phyloP scores from a whole-genome alignment of 208 protist genomes.

The Novymonas esmeraldas region DNA sequence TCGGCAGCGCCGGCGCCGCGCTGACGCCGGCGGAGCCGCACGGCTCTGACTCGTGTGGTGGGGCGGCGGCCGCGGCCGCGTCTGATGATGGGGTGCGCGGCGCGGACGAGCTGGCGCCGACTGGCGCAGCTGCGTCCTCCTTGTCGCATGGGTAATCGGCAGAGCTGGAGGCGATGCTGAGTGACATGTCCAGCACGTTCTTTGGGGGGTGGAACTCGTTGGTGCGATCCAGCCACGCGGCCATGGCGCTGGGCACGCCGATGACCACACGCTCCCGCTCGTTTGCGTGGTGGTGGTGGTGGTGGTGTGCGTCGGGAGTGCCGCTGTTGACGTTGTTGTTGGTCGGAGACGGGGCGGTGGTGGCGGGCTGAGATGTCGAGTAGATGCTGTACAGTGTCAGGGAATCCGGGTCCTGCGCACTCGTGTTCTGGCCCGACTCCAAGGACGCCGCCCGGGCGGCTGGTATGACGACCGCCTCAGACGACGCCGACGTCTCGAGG shows the following conservation, averaged over 20 bases:
- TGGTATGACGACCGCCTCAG: neutral
- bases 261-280: constrained; percentile 12
- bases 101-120: neutral
- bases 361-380: constrained; percentile 4
- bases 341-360: constrained; percentile 5
- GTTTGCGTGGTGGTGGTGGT: neutral
- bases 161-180: constrained; percentile 21
- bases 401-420: constrained; percentile 13
- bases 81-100: neutral
- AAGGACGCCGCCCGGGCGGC: neutral
- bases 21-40: neutral
- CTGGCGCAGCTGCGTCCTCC: neutral
- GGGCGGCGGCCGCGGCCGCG: neutral
- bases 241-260: constrained; percentile 18
- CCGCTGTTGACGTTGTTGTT: no score
- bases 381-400: constrained; percentile 25
- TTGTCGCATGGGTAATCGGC: constrained; percentile 11
- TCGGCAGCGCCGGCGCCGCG: neutral
- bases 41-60: constrained; percentile 3
- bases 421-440: constrained; percentile 3
- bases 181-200: constrained; percentile 22
- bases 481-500: neutral
- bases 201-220: neutral
- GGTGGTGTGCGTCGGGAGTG: neutral
- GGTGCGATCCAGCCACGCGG: constrained; percentile 23